Conservation (phyloP, 768 basidiomycete species). For the Mycena vulgaris region DNA sequence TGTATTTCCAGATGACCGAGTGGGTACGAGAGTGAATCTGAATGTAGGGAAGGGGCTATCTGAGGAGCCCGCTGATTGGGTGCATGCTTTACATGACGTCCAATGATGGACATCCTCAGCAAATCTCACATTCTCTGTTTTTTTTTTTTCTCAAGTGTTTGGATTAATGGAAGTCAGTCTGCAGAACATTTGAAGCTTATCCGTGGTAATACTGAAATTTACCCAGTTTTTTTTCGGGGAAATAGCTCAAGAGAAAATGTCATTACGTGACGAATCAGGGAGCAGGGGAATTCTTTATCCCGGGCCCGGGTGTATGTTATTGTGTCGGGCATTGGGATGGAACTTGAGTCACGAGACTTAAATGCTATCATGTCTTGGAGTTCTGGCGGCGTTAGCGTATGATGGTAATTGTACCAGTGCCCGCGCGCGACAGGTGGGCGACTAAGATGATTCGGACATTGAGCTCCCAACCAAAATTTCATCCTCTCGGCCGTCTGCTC, state of each 20-base stretch:
- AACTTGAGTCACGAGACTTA: slow-evolving; percentile 12
- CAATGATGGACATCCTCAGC: slow-evolving; percentile 10
- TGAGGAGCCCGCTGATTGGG: slow-evolving; percentile 10
- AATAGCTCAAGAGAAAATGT: slow-evolving; percentile 6
- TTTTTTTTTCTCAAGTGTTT: slow-evolving; percentile 4
- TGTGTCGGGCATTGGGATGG: slow-evolving; percentile 7
- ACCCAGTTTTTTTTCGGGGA: slow-evolving; percentile 4
- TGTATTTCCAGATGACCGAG: slow-evolving; percentile 5
- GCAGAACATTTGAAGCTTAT: slow-evolving; percentile 9
- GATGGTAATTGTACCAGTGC: slow-evolving; percentile 9
- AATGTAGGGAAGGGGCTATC: slow-evolving; percentile 4
- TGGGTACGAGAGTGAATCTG: not conserved
- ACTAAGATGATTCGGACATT: slow-evolving; percentile 16
- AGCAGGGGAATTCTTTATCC: slow-evolving; percentile 7
- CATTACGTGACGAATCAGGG: slow-evolving; percentile 9
- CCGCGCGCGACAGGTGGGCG: slow-evolving; percentile 13
- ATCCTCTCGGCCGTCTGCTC: slow-evolving; percentile 12
- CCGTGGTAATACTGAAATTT: slow-evolving; percentile 3
- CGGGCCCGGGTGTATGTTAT: slow-evolving; percentile 13
- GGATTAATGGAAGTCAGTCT: slow-evolving; percentile 3
- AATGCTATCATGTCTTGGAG: slow-evolving; percentile 16
- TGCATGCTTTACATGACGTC: slow-evolving; percentile 6
- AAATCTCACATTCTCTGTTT: slow-evolving; percentile 8
- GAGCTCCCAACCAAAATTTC: slow-evolving; percentile 16
- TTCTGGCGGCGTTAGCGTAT: slow-evolving; percentile 3